Conservation (phyloP, 257 asterid species). For the Nyctanthes arbortristis region DNA sequence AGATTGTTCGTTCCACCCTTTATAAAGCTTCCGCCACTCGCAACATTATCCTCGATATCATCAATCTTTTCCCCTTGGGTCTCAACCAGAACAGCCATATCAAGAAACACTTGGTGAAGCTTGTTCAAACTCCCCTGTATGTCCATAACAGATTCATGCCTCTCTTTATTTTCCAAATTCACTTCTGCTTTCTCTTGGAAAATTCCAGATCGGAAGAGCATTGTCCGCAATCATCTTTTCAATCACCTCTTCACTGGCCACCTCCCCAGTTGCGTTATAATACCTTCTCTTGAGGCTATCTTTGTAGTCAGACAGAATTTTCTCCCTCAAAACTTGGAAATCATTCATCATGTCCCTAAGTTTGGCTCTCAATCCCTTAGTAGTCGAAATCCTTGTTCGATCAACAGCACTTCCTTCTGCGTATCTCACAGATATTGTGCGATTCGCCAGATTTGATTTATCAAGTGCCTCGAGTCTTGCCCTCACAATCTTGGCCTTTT, state of each 20-base stretch:
- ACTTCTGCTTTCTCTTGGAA: constrained; percentile 38
- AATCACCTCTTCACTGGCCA: constrained; percentile 58
- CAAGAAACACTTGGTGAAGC: constrained; percentile 90
- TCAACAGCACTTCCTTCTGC: constrained; percentile 68
- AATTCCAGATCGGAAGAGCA: constrained; percentile 40
- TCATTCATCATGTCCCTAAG: constrained; percentile 73
- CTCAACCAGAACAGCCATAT: constrained; percentile 85
- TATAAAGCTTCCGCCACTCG: constrained; percentile 63
- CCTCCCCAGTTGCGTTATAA: constrained; percentile 61
- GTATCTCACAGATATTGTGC: constrained; percentile 35
- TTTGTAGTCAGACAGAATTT: constrained; percentile 59
- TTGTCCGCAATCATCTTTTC: constrained; percentile 61
- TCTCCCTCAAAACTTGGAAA: constrained; percentile 65
- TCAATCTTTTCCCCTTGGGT: constrained; percentile 68
- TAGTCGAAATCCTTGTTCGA: constrained; percentile 62
- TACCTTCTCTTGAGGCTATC: constrained; percentile 69
- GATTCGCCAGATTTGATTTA: constrained; percentile 46
- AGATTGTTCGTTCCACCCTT: constrained; percentile 77
- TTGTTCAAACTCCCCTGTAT: constrained; percentile 78
- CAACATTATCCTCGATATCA: constrained; percentile 67
- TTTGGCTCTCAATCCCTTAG: constrained; percentile 61
- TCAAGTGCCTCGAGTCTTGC: constrained; percentile 60
- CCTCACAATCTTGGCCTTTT: constrained; percentile 65
- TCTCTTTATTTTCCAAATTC: constrained; percentile 58
- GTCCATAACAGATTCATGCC: constrained; percentile 83